Evolutionary conservation across 768 basidiomycete species (phyloP), one percentile per base, ranked within the genome.

Genomic region (Amanita rimosa): DNA sequence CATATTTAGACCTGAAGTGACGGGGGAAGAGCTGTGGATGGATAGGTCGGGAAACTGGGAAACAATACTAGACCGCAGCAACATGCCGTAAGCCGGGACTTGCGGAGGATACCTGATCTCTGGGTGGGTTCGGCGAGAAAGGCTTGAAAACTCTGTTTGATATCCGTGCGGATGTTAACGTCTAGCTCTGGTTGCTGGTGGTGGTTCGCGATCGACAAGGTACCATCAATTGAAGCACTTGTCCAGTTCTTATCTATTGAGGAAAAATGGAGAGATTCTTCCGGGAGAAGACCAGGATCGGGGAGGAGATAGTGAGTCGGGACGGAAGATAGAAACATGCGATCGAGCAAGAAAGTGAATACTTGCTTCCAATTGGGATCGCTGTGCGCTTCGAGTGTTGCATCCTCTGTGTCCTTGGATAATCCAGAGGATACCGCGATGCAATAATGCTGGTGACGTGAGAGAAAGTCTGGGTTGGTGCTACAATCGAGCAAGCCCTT

Each of bases 221-320:
- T 37, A 9, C 47, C 47, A 26, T 48, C 37, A 1, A 48, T 39
- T n/a, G 39, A 27, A 10, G 47, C 47, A 39, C 29, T 48, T 21
- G 39, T 35, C 47, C 47, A 48, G 19, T 48, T 48, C 2, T 17
- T 13, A 17, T 48, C 47, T 22, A 48, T 39, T n/a, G 36, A 48
- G 21, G 40, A 48, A 19, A 48, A 48, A 17, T 37, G 47, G 17
- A 48, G 36, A 29, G 36, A 24, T 17, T 48, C 47, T n/a, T 35
- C 36, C 8, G 47, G 47, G 4, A 48, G 47, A 35, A 35, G 39
- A 4, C 37, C 39, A 35, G 47, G 47, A 40, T 48, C 47, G 6
- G 47, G 26, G 27, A 48, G 36, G 21, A 48, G 47, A 11, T 48
- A 48, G 47, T 48, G 17, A 27, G 47, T 35, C 2, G 47, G 37